A percentile compares a stretch with the other conserved stretches of the same genome.
These are phyloP conservation scores for Claviceps fusiformis DNA, from an alignment of 2,329 filamentous ascomycete species.

Conservation along the genomic window DNA sequence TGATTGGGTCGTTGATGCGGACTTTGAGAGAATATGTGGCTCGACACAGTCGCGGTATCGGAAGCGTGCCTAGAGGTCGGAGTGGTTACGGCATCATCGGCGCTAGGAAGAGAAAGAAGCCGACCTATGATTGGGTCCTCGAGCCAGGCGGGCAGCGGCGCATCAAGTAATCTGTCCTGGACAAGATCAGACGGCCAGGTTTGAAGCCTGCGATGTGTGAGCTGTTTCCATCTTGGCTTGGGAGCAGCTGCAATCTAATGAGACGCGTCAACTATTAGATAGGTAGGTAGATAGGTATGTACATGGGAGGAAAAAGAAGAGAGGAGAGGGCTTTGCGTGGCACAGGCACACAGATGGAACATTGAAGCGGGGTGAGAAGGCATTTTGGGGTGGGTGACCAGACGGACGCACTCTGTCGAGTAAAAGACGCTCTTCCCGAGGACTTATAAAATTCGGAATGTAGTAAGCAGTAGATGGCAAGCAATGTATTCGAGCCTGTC, in stretches of 20 bases:
- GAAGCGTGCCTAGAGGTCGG: neutral
- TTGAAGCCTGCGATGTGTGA: slow-evolving; percentile 82
- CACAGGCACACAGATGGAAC: neutral
- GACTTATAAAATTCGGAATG: slow-evolving; percentile 69
- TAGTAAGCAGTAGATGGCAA: slow-evolving; percentile 65
- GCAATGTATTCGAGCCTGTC: slow-evolving; percentile 34
- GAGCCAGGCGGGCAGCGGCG: slow-evolving; percentile 65
- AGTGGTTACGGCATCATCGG: slow-evolving; percentile 6
- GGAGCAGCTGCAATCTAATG: slow-evolving; percentile 47
- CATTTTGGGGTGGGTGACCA: slow-evolving; percentile 8
- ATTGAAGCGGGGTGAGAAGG: neutral
- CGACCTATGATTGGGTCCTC: slow-evolving; percentile 53
- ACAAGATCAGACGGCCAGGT: slow-evolving; percentile 79
- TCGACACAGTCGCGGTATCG: neutral
- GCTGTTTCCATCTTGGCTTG: slow-evolving; percentile 69
- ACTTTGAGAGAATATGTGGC: slow-evolving; percentile 44
- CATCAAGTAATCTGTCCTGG: slow-evolving; percentile 60
- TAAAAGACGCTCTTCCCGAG: slow-evolving; percentile 57
- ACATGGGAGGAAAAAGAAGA: neutral
- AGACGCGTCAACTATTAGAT: neutral
- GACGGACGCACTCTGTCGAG: slow-evolving; percentile 48
- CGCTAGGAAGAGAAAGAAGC: slow-evolving; percentile 34
- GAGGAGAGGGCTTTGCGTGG: neutral
- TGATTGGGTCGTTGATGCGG: slow-evolving; percentile 75
- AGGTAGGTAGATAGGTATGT: too few relatives aligned